Evolutionary conservation across 805 yeast species (phyloP).

Genomic region (Saccharomycopsis guyanensis): DNA sequence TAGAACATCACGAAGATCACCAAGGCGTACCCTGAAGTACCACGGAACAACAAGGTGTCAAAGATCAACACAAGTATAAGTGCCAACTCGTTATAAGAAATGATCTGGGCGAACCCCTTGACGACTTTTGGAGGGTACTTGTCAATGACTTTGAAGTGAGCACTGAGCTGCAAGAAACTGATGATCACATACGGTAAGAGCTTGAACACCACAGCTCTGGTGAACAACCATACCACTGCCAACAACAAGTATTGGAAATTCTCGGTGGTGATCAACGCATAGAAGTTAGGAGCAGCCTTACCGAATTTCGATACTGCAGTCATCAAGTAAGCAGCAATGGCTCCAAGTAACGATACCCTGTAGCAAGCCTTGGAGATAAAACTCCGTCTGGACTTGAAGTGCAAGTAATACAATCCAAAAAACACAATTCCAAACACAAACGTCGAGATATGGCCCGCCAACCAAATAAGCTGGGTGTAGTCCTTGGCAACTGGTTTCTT

Average conservation of each 20-base stretch:
- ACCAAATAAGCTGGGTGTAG: constrained; percentile 43
- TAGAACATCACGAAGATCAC: constrained; percentile 49
- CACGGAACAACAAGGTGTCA: constrained; percentile 57
- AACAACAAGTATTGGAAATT: constrained; percentile 64
- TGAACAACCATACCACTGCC: constrained; percentile 51
- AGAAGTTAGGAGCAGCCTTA: constrained; percentile 50
- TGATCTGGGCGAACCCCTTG: constrained; percentile 34
- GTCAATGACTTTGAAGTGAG: constrained; percentile 30
- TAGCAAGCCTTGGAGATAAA: constrained; percentile 46
- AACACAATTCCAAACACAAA: constrained; percentile 36
- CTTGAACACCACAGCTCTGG: constrained; percentile 59
- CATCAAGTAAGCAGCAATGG: constrained; percentile 42
- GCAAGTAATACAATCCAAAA: constrained; percentile 27
- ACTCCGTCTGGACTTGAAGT: constrained; percentile 27
- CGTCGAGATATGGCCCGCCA: constrained; percentile 45
- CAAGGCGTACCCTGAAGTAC: constrained; percentile 64
- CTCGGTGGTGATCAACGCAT: constrained; percentile 60
- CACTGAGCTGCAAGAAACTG: constrained; percentile 49
- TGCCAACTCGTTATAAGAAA: constrained; percentile 55
- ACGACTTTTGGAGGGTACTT: constrained; percentile 34
- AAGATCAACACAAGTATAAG: constrained; percentile 44
- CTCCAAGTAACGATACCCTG: constrained; percentile 49
- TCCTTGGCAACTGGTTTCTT: constrained; percentile 31
- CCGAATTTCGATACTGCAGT: constrained; percentile 55
- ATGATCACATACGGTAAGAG: constrained; percentile 51